Conservation (phyloP, 768 basidiomycete genomes). For the Trametes villosa region DNA sequence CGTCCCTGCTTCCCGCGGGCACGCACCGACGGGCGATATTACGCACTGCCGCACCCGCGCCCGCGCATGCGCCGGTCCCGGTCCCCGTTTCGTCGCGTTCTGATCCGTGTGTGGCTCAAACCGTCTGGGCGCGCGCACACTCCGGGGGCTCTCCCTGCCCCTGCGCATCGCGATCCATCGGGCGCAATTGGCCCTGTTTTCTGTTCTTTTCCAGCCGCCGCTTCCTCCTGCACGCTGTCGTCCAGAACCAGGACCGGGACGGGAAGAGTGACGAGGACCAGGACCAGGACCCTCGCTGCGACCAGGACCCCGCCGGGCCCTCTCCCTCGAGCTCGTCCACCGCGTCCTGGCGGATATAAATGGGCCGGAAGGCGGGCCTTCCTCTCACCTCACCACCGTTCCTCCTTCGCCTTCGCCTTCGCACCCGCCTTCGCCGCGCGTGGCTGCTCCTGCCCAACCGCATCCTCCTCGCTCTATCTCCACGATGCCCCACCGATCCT, state of each 20-base stretch:
- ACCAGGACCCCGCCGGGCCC: neutral
- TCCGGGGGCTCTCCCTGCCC: neutral
- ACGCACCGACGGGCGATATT: no score
- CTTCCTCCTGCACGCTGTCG: neutral
- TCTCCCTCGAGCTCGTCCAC: neutral
- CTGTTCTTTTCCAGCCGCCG: neutral
- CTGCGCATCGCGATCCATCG: neutral
- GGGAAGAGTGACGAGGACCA: no score
- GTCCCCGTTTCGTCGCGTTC: no score
- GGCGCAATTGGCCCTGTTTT: neutral
- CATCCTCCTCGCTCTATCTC: constrained; percentile 15
- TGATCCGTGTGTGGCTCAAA: no score
- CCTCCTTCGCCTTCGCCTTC: constrained; percentile 8
- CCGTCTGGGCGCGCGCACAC: neutral
- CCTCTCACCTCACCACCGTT: neutral
- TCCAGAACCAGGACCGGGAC: neutral
- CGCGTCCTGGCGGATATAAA: constrained; percentile 10
- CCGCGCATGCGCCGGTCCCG: no score
- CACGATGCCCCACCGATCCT: constrained; percentile 19
- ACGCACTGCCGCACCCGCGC: no score
- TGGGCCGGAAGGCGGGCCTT: neutral
- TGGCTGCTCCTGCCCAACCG: neutral
- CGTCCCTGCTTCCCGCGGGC: no score
- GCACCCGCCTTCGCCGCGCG: neutral
- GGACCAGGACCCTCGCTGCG: no score